phyloP scores from a whole-genome alignment of 495 filamentous ascomycete species.

The Xylaria scruposa region DNA sequence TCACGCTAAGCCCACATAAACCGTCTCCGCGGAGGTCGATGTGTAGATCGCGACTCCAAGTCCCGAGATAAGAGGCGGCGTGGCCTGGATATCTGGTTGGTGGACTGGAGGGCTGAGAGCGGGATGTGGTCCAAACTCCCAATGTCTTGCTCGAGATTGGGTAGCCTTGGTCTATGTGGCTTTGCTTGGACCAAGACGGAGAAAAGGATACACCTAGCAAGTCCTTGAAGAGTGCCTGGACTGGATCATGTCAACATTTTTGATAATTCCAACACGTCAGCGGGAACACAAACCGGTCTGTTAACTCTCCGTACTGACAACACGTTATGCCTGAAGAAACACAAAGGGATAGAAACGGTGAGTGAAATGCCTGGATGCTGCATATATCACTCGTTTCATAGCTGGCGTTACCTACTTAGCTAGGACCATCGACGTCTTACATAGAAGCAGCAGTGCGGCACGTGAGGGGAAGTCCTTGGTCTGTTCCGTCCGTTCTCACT shows the following conservation, averaged over 20 bases:
- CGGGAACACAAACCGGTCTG: neutral
- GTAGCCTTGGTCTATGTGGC: neutral
- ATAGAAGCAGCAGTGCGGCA: neutral
- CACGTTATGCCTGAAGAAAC: neutral
- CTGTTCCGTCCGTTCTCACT: neutral
- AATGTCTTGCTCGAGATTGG: neutral
- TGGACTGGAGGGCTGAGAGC: neutral
- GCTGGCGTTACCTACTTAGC: neutral
- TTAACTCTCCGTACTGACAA: neutral
- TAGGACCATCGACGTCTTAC: neutral
- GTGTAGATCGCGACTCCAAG: constrained; percentile 31
- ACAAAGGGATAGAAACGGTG: neutral
- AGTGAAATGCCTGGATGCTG: constrained; percentile 3
- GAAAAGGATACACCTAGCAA: neutral
- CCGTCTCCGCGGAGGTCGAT: constrained; percentile 39
- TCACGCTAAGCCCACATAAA: constrained; percentile 29
- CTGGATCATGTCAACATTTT: constrained; percentile 1
- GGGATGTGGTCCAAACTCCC: constrained; percentile 7
- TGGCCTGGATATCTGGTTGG: constrained; percentile 15
- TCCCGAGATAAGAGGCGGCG: constrained; percentile 19
- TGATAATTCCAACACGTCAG: neutral
- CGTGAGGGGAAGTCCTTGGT: neutral
- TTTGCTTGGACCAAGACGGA: neutral
- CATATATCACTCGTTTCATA: neutral
- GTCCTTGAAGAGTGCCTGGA: neutral